Percentiles rank a stretch among this genome's conserved stretches.
phyloP scores from a whole-genome alignment of 345 rosid species.

The Euphorbia lathyris region DNA sequence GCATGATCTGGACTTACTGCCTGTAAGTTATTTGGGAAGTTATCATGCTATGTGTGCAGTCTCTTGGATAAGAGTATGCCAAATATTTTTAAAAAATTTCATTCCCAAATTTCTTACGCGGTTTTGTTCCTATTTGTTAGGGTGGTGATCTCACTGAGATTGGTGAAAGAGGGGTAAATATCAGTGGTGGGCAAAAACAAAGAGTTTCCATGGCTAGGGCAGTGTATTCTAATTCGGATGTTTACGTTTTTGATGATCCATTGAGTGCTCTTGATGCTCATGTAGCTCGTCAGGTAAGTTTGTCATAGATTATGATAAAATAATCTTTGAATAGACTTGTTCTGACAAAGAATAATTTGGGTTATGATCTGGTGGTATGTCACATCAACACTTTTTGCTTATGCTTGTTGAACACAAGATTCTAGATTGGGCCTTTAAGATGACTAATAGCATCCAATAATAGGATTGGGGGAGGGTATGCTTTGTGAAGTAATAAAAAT shows the following conservation, averaged over 20 bases:
- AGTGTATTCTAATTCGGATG: slow-evolving; percentile 85
- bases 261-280: slow-evolving; percentile 99
- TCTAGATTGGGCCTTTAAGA: slow-evolving; percentile 1
- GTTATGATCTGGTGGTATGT: slow-evolving; percentile 5
- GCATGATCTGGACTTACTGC: slow-evolving; percentile 90
- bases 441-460: neutral
- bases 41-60: slow-evolving; percentile 10
- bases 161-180: slow-evolving; percentile 99
- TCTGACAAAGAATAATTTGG: slow-evolving; percentile 3
- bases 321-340: neutral
- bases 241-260: slow-evolving; percentile 93
- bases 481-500: neutral
- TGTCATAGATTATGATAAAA: slow-evolving; percentile 2
- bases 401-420: slow-evolving; percentile 8
- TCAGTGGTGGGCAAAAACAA: slow-evolving; percentile 99
- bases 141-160: slow-evolving; percentile 99
- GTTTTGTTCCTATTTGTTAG: slow-evolving; percentile 43
- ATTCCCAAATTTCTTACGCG: slow-evolving; percentile 19
- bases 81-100: neutral
- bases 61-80: slow-evolving; percentile 13
- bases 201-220: slow-evolving; percentile 99
- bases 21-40: slow-evolving; percentile 52
- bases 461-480: neutral
- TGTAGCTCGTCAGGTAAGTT: slow-evolving; percentile 88
- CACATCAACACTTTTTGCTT: neutral